A percentile compares a stretch with the other conserved stretches of the same genome.
Conservation (phyloP, 2,329 filamentous ascomycete species). For the Neopestalotiopsis clavispora region DNA sequence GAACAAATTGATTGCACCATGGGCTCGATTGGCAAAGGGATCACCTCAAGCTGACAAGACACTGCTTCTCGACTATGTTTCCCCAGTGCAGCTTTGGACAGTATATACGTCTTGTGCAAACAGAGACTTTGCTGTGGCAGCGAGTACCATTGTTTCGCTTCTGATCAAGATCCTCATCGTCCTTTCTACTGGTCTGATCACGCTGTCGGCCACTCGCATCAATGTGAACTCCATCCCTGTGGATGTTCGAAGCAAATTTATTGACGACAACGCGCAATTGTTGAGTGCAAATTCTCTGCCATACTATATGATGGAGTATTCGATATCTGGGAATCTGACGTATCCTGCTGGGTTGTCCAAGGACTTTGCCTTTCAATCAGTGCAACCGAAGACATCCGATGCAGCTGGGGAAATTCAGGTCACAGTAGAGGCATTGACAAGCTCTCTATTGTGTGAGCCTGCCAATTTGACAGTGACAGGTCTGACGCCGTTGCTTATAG, state of each 20-base stretch:
- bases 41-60: conserved; percentile 36
- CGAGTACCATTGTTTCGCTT: conserved; percentile 31
- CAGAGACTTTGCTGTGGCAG: conserved; percentile 39
- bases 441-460: no score
- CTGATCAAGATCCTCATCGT: conserved; percentile 40
- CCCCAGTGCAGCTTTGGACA: conserved; percentile 34
- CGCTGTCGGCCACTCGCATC: conserved; percentile 5
- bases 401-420: no score
- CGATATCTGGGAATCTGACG: no score
- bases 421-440: no score
- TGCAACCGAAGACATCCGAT: no score
- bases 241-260: not conserved
- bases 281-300: no score
- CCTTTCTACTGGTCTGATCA: conserved; percentile 41
- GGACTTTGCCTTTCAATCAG: no score
- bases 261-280: not conserved
- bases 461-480: no score
- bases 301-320: no score
- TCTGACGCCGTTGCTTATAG: no score
- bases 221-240: not conserved
- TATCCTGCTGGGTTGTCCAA: no score
- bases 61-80: conserved; percentile 42
- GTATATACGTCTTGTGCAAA: conserved; percentile 36
- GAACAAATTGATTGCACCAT: conserved; percentile 42
- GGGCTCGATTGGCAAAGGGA: conserved; percentile 38